These are phyloP conservation scores for Pseudocercospora cruenta DNA, from an alignment of 2,329 filamentous ascomycete genomes.

Conservation along the genomic window DNA sequence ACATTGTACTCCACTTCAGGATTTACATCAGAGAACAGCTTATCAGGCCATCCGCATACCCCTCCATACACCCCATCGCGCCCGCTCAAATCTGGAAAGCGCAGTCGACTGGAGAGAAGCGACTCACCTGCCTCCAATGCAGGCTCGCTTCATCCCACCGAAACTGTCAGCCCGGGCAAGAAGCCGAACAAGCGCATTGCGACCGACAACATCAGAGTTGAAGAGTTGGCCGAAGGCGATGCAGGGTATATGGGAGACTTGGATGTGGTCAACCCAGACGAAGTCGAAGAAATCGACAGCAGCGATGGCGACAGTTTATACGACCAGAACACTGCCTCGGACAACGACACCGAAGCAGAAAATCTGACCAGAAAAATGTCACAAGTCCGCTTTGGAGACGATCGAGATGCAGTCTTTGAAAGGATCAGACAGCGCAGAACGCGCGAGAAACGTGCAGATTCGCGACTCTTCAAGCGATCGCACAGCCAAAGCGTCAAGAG, in stretches of 20 bases:
- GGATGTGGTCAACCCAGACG: constrained; percentile 50
- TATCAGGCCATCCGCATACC: constrained; percentile 33
- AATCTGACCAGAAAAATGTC: constrained; percentile 27
- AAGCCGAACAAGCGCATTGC: constrained; percentile 31
- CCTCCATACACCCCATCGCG: constrained; percentile 34
- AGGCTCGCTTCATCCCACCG: constrained; percentile 41
- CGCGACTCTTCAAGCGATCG: constrained; percentile 48
- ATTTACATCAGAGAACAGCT: constrained; percentile 30
- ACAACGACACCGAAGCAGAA: constrained; percentile 26
- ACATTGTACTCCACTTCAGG: constrained; percentile 30
- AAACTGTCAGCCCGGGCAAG: constrained; percentile 39
- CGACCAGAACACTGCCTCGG: constrained; percentile 32
- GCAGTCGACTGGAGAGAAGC: constrained; percentile 31
- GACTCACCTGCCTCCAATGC: constrained; percentile 39
- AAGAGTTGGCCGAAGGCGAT: constrained; percentile 46
- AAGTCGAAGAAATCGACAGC: constrained; percentile 37
- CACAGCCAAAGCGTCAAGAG: constrained; percentile 52
- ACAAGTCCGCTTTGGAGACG: constrained; percentile 28
- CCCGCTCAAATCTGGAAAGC: constrained; percentile 22
- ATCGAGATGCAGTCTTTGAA: constrained; percentile 32
- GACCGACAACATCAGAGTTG: constrained; percentile 43
- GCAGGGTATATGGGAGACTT: constrained; percentile 45
- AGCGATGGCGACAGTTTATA: constrained; percentile 32
- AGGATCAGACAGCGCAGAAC: constrained; percentile 41
- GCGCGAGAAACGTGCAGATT: constrained; percentile 43